A percentile compares a stretch with the other conserved stretches of the same genome.
Conservation (phyloP, 768 basidiomycete genomes). For the Thelephora aurantiotincta region DNA sequence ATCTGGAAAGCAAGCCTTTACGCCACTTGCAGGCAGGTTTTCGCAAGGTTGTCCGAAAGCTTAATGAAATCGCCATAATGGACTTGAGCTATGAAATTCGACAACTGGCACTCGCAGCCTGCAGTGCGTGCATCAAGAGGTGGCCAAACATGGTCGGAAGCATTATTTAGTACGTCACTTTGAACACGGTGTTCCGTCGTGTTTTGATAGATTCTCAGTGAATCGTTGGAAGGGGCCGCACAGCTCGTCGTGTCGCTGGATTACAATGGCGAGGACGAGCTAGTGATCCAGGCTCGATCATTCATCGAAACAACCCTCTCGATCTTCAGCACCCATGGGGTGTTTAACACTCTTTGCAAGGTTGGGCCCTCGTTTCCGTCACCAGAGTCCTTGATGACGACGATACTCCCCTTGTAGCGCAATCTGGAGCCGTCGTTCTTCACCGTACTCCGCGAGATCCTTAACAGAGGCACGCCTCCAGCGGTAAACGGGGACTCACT, state of each 20-base stretch:
- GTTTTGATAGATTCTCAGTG: slow-evolving; percentile 19
- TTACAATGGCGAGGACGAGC: slow-evolving; percentile 36
- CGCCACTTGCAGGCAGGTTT: slow-evolving; percentile 38
- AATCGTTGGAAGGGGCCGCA: slow-evolving; percentile 36
- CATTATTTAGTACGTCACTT: slow-evolving; percentile 34
- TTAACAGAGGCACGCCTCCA: slow-evolving; percentile 19
- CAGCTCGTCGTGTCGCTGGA: slow-evolving; percentile 32
- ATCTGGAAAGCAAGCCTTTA: slow-evolving; percentile 43
- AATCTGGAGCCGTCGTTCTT: slow-evolving; percentile 35
- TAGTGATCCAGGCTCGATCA: slow-evolving; percentile 39
- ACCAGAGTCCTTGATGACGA: neutral
- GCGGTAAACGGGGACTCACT: slow-evolving; percentile 16
- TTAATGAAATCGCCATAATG: slow-evolving; percentile 34
- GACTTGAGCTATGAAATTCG: slow-evolving; percentile 54
- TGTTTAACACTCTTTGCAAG: slow-evolving; percentile 44
- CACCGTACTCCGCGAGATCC: slow-evolving; percentile 33
- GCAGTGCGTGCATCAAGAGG: slow-evolving; percentile 47
- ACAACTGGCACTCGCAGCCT: slow-evolving; percentile 45
- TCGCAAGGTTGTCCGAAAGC: slow-evolving; percentile 35
- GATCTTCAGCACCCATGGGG: slow-evolving; percentile 40
- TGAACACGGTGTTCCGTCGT: neutral
- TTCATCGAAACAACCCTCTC: slow-evolving; percentile 41
- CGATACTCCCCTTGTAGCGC: slow-evolving; percentile 22
- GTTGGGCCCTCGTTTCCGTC: slow-evolving; percentile 19
- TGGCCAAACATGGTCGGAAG: slow-evolving; percentile 40